Evolutionary conservation across 345 rosid species (phyloP).

Genomic region (Salix purpurea): DNA sequence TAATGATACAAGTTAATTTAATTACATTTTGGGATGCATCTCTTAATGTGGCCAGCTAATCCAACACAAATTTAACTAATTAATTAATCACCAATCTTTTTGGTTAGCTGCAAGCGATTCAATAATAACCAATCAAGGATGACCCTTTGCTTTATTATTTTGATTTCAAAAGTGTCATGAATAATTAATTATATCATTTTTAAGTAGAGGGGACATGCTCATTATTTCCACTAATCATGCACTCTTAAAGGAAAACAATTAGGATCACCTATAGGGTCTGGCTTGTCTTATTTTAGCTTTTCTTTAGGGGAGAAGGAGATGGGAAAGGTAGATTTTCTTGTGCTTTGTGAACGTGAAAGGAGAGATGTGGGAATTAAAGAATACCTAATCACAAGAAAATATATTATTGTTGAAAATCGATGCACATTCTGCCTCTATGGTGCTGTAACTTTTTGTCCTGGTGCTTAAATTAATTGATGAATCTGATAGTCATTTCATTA

Average conservation of each 20-base stretch:
- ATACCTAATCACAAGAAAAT: neutral
- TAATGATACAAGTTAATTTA: neutral
- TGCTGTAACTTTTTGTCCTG: constrained; percentile 20
- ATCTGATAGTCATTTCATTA: neutral
- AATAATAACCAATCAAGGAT: neutral
- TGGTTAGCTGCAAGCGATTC: neutral
- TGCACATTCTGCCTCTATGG: neutral
- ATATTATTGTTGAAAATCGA: neutral
- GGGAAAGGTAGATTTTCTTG: constrained; percentile 29
- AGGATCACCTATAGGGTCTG: constrained; percentile 15
- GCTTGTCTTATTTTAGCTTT: constrained; percentile 12
- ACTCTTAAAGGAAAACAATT: constrained; percentile 21
- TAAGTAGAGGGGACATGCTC: neutral
- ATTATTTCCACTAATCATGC: constrained; percentile 20
- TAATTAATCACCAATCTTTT: neutral
- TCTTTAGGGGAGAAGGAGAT: constrained; percentile 12
- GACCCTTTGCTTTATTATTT: neutral
- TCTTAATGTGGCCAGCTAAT: constrained; percentile 29
- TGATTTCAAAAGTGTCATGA: neutral
- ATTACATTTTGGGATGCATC: neutral
- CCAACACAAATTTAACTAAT: neutral
- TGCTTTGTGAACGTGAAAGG: constrained; percentile 36
- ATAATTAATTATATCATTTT: neutral
- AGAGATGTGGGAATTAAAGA: constrained; percentile 10
- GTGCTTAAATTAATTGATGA: neutral